Conservation (phyloP, 2,329 filamentous ascomycete genomes). For the Colletotrichum lindemuthianum region DNA sequence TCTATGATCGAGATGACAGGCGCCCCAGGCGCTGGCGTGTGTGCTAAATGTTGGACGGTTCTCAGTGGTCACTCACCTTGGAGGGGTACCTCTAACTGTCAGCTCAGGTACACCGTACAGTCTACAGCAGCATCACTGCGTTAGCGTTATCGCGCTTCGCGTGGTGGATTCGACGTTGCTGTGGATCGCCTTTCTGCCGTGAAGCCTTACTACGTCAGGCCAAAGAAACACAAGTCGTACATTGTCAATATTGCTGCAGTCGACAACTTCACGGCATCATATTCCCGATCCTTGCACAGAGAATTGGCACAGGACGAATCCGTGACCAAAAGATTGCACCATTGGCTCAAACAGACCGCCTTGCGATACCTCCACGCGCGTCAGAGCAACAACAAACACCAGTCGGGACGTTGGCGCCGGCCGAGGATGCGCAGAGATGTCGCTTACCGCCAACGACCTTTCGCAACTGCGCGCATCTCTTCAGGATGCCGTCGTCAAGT, state of each 20-base stretch:
- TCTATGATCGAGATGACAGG: slow-evolving; percentile 21
- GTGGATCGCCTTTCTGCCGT: slow-evolving; percentile 31
- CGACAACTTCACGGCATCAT: no score
- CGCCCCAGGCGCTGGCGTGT: neutral
- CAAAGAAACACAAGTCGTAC: slow-evolving; percentile 32
- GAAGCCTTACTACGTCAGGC: slow-evolving; percentile 33
- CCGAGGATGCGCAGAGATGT: slow-evolving; percentile 51
- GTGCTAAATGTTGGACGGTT: slow-evolving; percentile 2
- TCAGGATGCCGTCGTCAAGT: slow-evolving; percentile 87
- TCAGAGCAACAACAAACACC: neutral
- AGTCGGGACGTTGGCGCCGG: neutral
- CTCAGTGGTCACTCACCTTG: slow-evolving; percentile 11
- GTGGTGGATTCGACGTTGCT: slow-evolving; percentile 4
- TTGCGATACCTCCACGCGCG: neutral
- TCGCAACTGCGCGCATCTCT: slow-evolving; percentile 77
- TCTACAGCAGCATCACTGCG: neutral
- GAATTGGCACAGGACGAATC: no score
- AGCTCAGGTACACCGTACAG: no score
- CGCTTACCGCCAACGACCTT: slow-evolving; percentile 65
- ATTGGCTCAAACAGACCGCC: no score
- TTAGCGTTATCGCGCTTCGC: slow-evolving; percentile 14
- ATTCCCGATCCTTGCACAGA: no score
- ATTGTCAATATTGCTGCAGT: slow-evolving; percentile 5
- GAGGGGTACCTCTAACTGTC: slow-evolving; percentile 4
- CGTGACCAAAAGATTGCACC: no score